Conservation (phyloP, 2,329 filamentous ascomycete genomes). For the Aspergillus sojae region DNA sequence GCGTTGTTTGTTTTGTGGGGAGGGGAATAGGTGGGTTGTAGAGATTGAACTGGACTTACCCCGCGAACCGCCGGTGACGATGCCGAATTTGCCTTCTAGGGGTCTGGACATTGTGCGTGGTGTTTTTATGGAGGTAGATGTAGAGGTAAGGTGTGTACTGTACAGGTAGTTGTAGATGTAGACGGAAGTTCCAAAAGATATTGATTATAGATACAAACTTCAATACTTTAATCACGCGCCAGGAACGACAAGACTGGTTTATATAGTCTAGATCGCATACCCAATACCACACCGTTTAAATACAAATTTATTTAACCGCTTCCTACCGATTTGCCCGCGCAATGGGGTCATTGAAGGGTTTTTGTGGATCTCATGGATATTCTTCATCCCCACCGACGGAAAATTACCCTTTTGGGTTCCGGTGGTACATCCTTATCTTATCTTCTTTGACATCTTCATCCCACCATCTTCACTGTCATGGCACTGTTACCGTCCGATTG, state of each 20-base stretch:
- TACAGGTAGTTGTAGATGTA: background rate
- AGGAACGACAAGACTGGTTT: background rate
- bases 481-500: too few species aligned
- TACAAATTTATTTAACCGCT: background rate
- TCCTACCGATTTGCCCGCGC: background rate
- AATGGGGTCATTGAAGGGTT: background rate
- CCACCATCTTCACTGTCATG: too few species aligned
- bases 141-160: background rate
- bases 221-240: background rate
- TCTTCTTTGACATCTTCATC: too few species aligned
- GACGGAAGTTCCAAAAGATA: too few species aligned
- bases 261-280: background rate
- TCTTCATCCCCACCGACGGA: conserved; percentile 16
- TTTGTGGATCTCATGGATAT: background rate
- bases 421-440: background rate
- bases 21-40: background rate
- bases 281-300: background rate
- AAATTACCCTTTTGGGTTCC: conserved; percentile 30
- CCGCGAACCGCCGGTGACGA: conserved; percentile 78
- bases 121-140: background rate
- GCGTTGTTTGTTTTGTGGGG: conserved; percentile 1
- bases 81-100: conserved; percentile 74
- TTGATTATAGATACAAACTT: too few species aligned
- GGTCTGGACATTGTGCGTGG: conserved; percentile 29
- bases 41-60: conserved; percentile 52